Conservation (phyloP, 805 yeast species). For the Lipomyces yamanashiensis region DNA sequence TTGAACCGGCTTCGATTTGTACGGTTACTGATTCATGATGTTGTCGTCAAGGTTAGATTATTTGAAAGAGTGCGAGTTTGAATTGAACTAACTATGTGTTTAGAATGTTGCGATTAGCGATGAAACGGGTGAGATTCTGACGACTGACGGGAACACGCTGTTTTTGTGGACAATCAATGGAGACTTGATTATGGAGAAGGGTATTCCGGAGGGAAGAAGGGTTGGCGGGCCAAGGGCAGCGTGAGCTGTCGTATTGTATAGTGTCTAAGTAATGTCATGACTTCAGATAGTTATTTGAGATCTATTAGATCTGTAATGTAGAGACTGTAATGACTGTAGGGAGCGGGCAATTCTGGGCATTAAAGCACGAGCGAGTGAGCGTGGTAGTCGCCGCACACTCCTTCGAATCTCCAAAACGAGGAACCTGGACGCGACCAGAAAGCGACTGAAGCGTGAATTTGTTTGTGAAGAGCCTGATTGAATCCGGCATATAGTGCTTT, state of each 20-base stretch:
- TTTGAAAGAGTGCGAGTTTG: background rate
- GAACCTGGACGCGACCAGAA: too few species aligned
- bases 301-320: too few species aligned
- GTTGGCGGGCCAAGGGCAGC: background rate
- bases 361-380: background rate
- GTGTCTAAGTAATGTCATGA: too few species aligned
- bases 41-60: conserved; percentile 16
- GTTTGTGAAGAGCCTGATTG: background rate
- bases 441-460: background rate
- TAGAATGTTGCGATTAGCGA: conserved; percentile 37
- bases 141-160: conserved; percentile 20
- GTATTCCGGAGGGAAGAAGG: conserved; percentile 20
- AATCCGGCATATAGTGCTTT: too few species aligned
- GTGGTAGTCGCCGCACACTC: background rate
- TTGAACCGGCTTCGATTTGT: conserved; percentile 57
- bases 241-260: background rate
- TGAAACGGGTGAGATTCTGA: conserved; percentile 38
- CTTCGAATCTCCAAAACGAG: too few species aligned
- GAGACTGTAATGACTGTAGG: background rate
- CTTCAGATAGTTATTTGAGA: too few species aligned
- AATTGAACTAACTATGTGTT: background rate
- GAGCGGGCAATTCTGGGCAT: background rate
- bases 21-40: conserved; percentile 43
- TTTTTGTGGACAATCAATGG: conserved; percentile 38
- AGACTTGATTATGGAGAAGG: conserved; percentile 21